Evolutionary conservation across 2,329 filamentous ascomycete genomes (phyloP).

Genomic region (Camillea tinctor): DNA sequence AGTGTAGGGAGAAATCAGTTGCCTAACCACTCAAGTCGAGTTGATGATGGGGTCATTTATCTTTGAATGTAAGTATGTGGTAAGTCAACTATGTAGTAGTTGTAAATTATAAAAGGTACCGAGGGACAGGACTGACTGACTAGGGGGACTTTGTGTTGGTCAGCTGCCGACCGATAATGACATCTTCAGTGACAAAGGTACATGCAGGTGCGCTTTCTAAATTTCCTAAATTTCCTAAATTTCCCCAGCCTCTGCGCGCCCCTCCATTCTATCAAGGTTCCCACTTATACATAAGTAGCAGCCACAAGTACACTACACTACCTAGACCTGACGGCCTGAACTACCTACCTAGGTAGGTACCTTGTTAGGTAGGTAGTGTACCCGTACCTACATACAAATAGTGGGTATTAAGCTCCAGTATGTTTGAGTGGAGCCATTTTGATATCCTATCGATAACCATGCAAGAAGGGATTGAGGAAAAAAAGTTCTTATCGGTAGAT

Average conservation of each 20-base stretch:
- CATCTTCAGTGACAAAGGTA: neutral
- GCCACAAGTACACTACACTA: no score
- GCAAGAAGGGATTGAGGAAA: conserved; percentile 2
- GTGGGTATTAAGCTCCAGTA: no score
- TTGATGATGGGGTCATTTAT: neutral
- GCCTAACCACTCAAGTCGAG: neutral
- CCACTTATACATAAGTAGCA: no score
- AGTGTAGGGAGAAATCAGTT: neutral
- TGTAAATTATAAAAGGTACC: neutral
- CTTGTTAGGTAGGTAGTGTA: no score
- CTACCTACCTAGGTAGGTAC: no score
- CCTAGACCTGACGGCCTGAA: no score
- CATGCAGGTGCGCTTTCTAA: no score
- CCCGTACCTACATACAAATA: no score
- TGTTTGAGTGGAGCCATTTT: neutral
- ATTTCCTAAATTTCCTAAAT: no score
- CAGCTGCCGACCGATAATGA: neutral
- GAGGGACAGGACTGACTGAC: neutral
- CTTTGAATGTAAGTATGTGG: neutral
- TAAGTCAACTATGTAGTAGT: neutral
- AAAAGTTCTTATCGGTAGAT: conserved; percentile 5
- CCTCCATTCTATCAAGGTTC: no score
- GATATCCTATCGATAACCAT: conserved; percentile 14
- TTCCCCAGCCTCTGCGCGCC: no score
- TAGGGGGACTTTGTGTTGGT: neutral